phyloP scores from a whole-genome alignment of 768 basidiomycete genomes.

The Leccinum obscurum region DNA sequence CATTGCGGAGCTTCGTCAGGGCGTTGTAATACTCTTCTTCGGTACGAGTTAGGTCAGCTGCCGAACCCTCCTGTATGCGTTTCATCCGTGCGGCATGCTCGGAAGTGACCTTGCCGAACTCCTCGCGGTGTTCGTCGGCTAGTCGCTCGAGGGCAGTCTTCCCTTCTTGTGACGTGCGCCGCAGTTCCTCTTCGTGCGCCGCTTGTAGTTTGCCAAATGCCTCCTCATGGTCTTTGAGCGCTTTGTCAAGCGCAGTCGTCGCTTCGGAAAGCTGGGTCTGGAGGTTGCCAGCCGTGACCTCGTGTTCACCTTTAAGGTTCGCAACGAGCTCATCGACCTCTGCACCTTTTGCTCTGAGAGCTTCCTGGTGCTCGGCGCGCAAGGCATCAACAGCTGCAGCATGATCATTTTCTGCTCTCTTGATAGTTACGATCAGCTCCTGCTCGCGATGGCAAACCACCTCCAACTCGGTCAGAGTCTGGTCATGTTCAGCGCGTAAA shows the following conservation, averaged over 20 bases:
- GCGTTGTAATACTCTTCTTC: conserved; percentile 84
- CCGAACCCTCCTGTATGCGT: conserved; percentile 59
- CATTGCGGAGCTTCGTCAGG: conserved; percentile 70
- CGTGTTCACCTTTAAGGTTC: conserved; percentile 52
- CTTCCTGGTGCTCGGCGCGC: conserved; percentile 44
- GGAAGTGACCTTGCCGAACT: conserved; percentile 44
- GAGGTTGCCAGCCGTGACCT: conserved; percentile 37
- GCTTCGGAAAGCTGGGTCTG: conserved; percentile 47
- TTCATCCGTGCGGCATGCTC: conserved; percentile 60
- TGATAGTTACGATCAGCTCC: conserved; percentile 49
- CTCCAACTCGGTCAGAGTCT: conserved; percentile 53
- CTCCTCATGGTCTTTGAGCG: conserved; percentile 58
- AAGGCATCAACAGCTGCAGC: conserved; percentile 48
- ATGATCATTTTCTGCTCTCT: conserved; percentile 52
- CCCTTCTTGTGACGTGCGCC: conserved; percentile 54
- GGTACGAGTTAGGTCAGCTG: conserved; percentile 59
- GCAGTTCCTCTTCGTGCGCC: conserved; percentile 56
- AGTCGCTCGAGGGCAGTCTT: conserved; percentile 47
- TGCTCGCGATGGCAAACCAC: conserved; percentile 57
- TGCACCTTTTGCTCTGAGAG: conserved; percentile 40
- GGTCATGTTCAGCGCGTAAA: conserved; percentile 60
- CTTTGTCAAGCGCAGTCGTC: conserved; percentile 43
- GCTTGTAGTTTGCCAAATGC: conserved; percentile 56
- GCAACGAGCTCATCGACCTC: conserved; percentile 45
- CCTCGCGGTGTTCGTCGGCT: conserved; percentile 54